Evolutionary conservation across 306 rosid genomes (phyloP).

Genomic region (Prunus mume): DNA sequence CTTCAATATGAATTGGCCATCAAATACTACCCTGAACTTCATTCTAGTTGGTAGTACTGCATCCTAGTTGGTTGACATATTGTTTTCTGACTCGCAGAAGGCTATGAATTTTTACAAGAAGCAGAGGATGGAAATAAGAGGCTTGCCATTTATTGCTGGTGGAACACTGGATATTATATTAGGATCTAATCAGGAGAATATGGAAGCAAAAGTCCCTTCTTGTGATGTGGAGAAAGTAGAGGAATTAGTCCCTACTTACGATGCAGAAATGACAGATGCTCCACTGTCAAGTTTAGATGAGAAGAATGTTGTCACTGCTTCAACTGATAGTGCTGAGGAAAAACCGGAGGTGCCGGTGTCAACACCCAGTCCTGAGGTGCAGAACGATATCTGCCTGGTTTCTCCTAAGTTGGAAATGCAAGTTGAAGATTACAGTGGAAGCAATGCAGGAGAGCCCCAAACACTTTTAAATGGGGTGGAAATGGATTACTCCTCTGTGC

Average conservation of each 20-base stretch:
- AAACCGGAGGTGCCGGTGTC: conserved; percentile 41
- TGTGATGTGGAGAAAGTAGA: conserved; percentile 36
- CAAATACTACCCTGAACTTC: neutral
- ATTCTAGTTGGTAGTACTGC: neutral
- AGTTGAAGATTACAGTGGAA: conserved; percentile 31
- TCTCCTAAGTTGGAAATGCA: conserved; percentile 28
- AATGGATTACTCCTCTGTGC: conserved; percentile 34
- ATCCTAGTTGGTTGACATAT: conserved; percentile 6
- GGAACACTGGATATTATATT: conserved; percentile 42
- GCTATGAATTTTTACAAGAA: conserved; percentile 79
- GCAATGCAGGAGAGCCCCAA: conserved; percentile 40
- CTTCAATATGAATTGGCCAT: neutral
- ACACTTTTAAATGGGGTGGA: conserved; percentile 27
- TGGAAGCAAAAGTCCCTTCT: conserved; percentile 36
- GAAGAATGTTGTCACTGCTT: conserved; percentile 24
- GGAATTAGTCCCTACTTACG: conserved; percentile 38
- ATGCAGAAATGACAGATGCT: conserved; percentile 30
- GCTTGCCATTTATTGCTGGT: conserved; percentile 21
- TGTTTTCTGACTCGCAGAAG: conserved; percentile 54
- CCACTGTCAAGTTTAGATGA: conserved; percentile 27
- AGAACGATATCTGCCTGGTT: conserved; percentile 25
- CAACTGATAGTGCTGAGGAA: conserved; percentile 26
- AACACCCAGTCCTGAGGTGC: conserved; percentile 39
- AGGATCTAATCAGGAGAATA: conserved; percentile 36
- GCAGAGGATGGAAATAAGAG: conserved; percentile 54